These are phyloP conservation scores for Paramyrothecium roridum DNA, from an alignment of 2,329 filamentous ascomycete genomes.

Conservation along the genomic window DNA sequence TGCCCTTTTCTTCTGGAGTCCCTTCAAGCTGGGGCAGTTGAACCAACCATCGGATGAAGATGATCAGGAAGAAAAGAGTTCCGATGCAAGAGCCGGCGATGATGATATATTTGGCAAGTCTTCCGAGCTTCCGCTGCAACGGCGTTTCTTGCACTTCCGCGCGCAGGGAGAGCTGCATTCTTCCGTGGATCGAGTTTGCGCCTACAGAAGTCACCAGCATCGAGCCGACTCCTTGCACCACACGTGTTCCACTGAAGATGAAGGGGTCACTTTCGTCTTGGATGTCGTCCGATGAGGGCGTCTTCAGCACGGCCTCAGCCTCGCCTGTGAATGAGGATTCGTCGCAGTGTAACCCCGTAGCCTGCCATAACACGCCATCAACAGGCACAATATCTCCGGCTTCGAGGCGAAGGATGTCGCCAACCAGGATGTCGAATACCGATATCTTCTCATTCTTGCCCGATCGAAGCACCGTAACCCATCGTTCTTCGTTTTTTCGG, in stretches of 20 bases:
- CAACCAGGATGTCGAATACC: conserved; percentile 68
- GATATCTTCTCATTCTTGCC: conserved; percentile 68
- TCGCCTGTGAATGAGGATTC: conserved; percentile 77
- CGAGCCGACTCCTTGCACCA: conserved; percentile 71
- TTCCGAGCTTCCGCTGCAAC: conserved; percentile 72
- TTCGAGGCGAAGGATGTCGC: conserved; percentile 70
- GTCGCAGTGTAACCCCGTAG: conserved; percentile 56
- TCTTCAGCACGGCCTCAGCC: conserved; percentile 70
- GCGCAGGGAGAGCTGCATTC: conserved; percentile 74
- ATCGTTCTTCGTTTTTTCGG: conserved; percentile 73
- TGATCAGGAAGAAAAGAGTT: conserved; percentile 36
- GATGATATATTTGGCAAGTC: conserved; percentile 71
- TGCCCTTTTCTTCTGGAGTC: conserved; percentile 47
- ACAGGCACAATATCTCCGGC: conserved; percentile 70
- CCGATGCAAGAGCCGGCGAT: conserved; percentile 37
- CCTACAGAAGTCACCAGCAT: conserved; percentile 75
- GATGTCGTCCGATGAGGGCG: conserved; percentile 19
- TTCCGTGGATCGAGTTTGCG: conserved; percentile 71
- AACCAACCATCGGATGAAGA: conserved; percentile 36
- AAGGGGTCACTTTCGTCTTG: conserved; percentile 65
- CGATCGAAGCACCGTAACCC: conserved; percentile 73
- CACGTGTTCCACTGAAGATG: conserved; percentile 75
- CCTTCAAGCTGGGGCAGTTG: conserved; percentile 29
- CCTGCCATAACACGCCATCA: conserved; percentile 64
- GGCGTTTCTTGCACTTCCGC: conserved; percentile 77